A percentile compares a stretch with the other conserved stretches of the same genome.
Conservation (phyloP, 2,329 filamentous ascomycete species). For the Fusarium sp. region DNA sequence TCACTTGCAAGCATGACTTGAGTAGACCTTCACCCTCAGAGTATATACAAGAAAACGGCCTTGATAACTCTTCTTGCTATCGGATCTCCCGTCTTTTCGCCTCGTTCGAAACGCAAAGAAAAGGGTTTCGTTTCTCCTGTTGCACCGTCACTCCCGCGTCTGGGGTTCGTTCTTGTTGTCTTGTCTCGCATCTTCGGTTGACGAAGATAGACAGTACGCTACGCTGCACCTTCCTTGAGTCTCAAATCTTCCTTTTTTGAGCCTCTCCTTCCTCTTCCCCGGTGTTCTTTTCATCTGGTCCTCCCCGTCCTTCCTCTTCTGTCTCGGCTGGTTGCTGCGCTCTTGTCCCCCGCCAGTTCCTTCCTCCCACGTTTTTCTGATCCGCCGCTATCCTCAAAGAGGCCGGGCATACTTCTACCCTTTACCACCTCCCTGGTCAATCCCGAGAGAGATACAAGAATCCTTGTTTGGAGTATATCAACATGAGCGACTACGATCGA, state of each 20-base stretch:
- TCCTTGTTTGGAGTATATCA: slow-evolving; percentile 14
- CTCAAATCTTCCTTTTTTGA: slow-evolving; percentile 9
- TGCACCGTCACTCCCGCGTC: slow-evolving; percentile 44
- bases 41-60: slow-evolving; percentile 1
- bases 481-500: slow-evolving; percentile 52
- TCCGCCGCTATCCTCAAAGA: slow-evolving; percentile 16
- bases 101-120: slow-evolving; percentile 38
- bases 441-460: slow-evolving; percentile 2
- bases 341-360: slow-evolving; percentile 35
- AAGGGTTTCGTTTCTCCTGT: slow-evolving; percentile 18
- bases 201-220: slow-evolving; percentile 24
- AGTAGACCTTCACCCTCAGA: neutral
- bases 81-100: slow-evolving; percentile 23
- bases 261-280: slow-evolving; percentile 8
- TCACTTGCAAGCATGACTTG: neutral
- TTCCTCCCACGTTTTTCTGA: slow-evolving; percentile 38
- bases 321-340: slow-evolving; percentile 40
- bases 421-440: slow-evolving; percentile 12
- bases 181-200: slow-evolving; percentile 41
- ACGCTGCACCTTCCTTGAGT: slow-evolving; percentile 1
- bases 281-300: neutral
- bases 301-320: slow-evolving; percentile 8
- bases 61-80: neutral
- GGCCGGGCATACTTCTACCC: slow-evolving; percentile 20
- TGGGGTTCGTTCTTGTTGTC: slow-evolving; percentile 33